Evolutionary conservation across 148 eudicot genomes (phyloP).

Genomic region (Rhododendron ovatum): DNA sequence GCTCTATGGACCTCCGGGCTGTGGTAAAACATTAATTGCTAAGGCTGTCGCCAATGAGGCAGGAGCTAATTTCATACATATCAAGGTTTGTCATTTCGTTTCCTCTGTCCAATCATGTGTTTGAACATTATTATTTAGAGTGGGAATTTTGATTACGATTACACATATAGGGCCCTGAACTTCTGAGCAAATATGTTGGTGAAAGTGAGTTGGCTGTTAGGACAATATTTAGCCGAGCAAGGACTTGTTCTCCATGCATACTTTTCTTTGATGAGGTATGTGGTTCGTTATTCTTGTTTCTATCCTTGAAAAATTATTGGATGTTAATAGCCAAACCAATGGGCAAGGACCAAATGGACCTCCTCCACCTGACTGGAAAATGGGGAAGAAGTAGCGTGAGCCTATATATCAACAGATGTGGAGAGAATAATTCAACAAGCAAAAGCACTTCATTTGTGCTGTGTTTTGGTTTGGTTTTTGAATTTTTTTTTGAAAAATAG

Average conservation of each 20-base stretch:
- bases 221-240: constrained; percentile 72
- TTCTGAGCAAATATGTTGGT: constrained; percentile 81
- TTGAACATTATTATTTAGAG: neutral
- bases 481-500: too few species aligned
- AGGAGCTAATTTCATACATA: constrained; percentile 85
- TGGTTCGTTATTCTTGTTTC: neutral
- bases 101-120: neutral
- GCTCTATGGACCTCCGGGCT: constrained; percentile 95
- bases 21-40: constrained; percentile 92
- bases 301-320: neutral
- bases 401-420: neutral
- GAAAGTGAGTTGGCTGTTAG: constrained; percentile 87
- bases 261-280: constrained; percentile 92
- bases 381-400: neutral
- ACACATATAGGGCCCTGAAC: constrained; percentile 71
- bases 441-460: neutral
- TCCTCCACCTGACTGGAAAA: neutral
- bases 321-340: neutral
- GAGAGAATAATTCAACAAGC: neutral
- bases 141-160: neutral
- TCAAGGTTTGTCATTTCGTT: constrained; percentile 49
- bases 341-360: neutral
- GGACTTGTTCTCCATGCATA: constrained; percentile 90
- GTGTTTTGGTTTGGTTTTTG: too few species aligned
- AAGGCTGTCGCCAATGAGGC: constrained; percentile 94